Base-by-base conservation (phyloP, 2,329 filamentous ascomycete genomes). In the Arthrobotrys megalospora region DNA sequence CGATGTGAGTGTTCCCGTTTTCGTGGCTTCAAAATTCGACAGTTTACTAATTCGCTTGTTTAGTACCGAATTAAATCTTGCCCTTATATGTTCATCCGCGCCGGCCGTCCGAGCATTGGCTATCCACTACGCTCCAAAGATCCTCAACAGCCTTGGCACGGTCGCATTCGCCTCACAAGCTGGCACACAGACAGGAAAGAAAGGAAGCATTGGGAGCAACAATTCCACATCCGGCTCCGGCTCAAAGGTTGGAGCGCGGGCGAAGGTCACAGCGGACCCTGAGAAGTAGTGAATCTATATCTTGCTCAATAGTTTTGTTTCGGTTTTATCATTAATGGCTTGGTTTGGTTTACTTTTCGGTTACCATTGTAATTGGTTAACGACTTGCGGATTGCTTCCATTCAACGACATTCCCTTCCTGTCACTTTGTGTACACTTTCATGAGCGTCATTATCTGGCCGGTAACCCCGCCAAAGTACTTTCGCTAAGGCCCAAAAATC, bases 91-190 rank as follows among this genome's bases (percentile, higher is more conserved):
- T 19, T 34, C 76, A 7, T 79, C 69, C 0, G 70, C 76, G 5
- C 76, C 76, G 3, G 76, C 76, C 11, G 58, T 79, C 43, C 45
- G 76, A 60, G 76, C 76, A 1, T 24, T 79, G 12, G 76, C 70
- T 32, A 70, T 79, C 24, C 69, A 73, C 48, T 73, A 79, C 19
- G 76, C 76, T 12, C 76, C 76, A 7, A 79, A 79, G 55, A 50
- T 79, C 5, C 64, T 75, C 8, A 66, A 58, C n/a, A 67, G 28
- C 36, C 43, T 71, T 12, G 73, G 73, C 8, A 66, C 55, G 1
- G 60, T 36, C 14, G 58, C 73, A 47, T 70, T 70, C 21, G 8
- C 58, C 14, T 55, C 64, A 8, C 47, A 50, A 16, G 12, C 45
- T 19, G 52, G 28, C 32, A 58, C 65, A 21, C 43, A 34, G 7